Conservation (phyloP, 805 yeast genomes). For the Soucietia sequanensis region DNA sequence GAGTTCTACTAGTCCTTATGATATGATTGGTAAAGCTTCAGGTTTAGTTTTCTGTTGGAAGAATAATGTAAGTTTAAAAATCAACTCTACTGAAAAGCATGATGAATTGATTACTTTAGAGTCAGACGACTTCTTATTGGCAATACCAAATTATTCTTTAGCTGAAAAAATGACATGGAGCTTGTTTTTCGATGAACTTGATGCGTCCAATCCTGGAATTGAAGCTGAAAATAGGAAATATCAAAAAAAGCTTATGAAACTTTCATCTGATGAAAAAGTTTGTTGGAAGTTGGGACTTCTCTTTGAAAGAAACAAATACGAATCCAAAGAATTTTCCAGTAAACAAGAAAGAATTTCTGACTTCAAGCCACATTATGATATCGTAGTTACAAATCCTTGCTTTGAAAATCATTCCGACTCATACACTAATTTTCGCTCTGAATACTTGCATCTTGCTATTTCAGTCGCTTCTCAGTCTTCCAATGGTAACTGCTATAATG, state of each 20-base stretch:
- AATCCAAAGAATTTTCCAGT: constrained; percentile 29
- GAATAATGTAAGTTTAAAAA: constrained; percentile 46
- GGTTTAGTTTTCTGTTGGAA: constrained; percentile 69
- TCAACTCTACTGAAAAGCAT: constrained; percentile 51
- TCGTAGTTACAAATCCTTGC: constrained; percentile 61
- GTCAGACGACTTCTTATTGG: constrained; percentile 57
- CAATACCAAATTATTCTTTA: constrained; percentile 49
- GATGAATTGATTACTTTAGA: constrained; percentile 52
- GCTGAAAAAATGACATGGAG: constrained; percentile 38
- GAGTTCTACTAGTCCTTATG: constrained; percentile 59
- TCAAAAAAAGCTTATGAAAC: constrained; percentile 49
- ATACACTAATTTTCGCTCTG: constrained; percentile 74
- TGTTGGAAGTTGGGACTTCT: constrained; percentile 74
- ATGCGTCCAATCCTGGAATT: constrained; percentile 15
- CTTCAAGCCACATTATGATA: constrained; percentile 63
- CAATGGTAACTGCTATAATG: constrained; percentile 30
- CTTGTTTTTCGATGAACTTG: constrained; percentile 26
- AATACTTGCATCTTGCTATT: constrained; percentile 62
- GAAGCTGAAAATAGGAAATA: constrained; percentile 31
- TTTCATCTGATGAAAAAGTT: constrained; percentile 59
- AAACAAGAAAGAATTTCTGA: constrained; percentile 44
- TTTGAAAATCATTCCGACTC: constrained; percentile 65
- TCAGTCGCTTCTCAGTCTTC: constrained; percentile 34
- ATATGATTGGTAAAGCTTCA: constrained; percentile 53
- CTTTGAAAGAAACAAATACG: constrained; percentile 61